Evolutionary conservation across 108 stramenopile genomes (phyloP).

Genomic region (Fistulifera pelliculosa): DNA sequence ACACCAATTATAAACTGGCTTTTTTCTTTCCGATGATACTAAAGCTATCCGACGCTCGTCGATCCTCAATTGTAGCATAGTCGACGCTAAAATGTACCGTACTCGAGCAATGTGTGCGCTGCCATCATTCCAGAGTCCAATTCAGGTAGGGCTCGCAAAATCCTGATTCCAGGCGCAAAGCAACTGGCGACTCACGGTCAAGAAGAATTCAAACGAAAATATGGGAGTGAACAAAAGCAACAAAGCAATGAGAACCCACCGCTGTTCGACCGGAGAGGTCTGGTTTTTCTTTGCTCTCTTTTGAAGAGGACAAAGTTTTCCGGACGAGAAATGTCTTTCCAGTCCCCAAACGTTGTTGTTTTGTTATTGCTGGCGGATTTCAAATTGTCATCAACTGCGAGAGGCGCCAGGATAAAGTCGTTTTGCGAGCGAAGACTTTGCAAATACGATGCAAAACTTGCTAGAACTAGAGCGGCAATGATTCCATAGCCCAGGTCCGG

Average conservation of each 20-base stretch:
- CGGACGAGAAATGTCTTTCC: slow-evolving; percentile 63
- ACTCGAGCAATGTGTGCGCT: too few relatives aligned
- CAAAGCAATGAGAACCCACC: slow-evolving; percentile 33
- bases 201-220: slow-evolving; percentile 67
- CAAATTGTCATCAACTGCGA: not conserved
- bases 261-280: slow-evolving; percentile 14
- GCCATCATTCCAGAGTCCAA: too few relatives aligned
- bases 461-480: slow-evolving; percentile 34
- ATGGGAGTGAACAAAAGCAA: slow-evolving; percentile 65
- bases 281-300: slow-evolving; percentile 20
- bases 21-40: too few relatives aligned
- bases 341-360: slow-evolving; percentile 12
- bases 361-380: not conserved
- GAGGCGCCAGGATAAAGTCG: slow-evolving; percentile 16
- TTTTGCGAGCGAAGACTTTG: slow-evolving; percentile 19
- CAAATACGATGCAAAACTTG: slow-evolving; percentile 27
- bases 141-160: too few relatives aligned
- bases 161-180: slow-evolving; percentile 24
- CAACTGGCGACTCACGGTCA: slow-evolving; percentile 59
- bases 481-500: slow-evolving; percentile 17
- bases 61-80: too few relatives aligned
- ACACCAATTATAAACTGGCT: too few relatives aligned
- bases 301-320: slow-evolving; percentile 68
- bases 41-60: too few relatives aligned
- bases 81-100: too few relatives aligned